Evolutionary conservation across 768 basidiomycete genomes (phyloP).

Genomic region (Boletus bicolor): DNA sequence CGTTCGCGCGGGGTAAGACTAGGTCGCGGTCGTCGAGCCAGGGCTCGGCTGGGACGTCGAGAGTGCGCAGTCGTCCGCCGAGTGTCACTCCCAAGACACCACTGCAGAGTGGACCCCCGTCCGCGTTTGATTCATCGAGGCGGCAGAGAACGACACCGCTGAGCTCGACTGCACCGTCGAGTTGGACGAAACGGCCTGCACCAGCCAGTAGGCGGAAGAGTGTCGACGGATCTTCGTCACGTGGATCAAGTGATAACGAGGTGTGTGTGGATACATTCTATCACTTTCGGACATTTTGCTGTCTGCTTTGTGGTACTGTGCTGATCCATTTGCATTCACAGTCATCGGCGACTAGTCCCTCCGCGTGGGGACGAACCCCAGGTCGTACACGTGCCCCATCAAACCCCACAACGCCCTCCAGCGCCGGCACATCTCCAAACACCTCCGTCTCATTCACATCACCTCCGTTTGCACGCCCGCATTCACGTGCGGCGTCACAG

Average conservation of each 20-base stretch:
- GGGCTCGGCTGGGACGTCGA: conserved; percentile 46
- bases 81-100: conserved; percentile 58
- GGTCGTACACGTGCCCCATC: conserved; percentile 65
- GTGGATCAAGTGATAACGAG: conserved; percentile 66
- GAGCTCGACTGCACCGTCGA: conserved; percentile 59
- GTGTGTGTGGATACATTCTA: conserved; percentile 36
- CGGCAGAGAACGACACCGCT: conserved; percentile 73
- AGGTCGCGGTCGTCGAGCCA: conserved; percentile 57
- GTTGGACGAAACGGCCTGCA: conserved; percentile 67
- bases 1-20: conserved; percentile 20
- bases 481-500: conserved; percentile 59
- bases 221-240: conserved; percentile 53
- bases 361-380: conserved; percentile 42
- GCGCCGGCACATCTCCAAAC: conserved; percentile 40
- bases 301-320: background rate
- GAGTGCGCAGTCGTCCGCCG: conserved; percentile 47
- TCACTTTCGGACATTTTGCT: background rate
- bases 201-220: conserved; percentile 71
- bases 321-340: conserved; percentile 15
- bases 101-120: conserved; percentile 37
- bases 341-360: conserved; percentile 39
- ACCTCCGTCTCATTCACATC: conserved; percentile 39
- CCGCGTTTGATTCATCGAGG: conserved; percentile 66
- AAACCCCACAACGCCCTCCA: conserved; percentile 52
- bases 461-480: conserved; percentile 52